Evolutionary conservation across 164 flowering plant species (phyloP), one percentile per base, ranked within the genome.

Genomic region (Stephania japonica): DNA sequence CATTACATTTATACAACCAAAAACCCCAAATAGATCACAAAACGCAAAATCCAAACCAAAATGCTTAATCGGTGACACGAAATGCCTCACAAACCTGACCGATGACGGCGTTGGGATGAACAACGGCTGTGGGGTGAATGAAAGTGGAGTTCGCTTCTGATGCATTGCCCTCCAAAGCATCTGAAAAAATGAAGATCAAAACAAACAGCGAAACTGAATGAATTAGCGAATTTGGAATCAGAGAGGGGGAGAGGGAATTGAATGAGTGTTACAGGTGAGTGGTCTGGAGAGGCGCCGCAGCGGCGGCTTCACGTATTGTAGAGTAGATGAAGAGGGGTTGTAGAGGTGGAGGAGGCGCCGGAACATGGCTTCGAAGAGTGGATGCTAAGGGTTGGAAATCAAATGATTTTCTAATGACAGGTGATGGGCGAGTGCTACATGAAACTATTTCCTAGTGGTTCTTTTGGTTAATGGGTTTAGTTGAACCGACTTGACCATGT

Each of bases 101-200:
- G 24, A 93, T 82, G 41, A 84, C 59, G 10, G 88, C 90, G 73
- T 71, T 21, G 1, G 88, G 86, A 68, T 87, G 87, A 73, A 87
- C 78, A 41, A 87, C 53, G 1, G 90, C 84, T 43, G 83, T 76
- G 2, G 88, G 87, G 74, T 87, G 90, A 67, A 84, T 82, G 71
- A 70, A 76, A 47, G 50, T 73, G 16, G 77, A 64, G 6, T 61
- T 42, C n/a, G 62, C 76, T 43, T 18, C 65, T 0, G 18, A 18
- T 32, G 42, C 18, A n/a, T 42, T 47, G 61, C 24, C 56, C 24
- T 50, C 44, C 4, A 42, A 19, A 7, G 21, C 38, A 32, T 32
- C 38, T 32, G 38, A 32, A 4, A 32, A 32, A 32, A n/a, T n/a
- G n/a, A 32, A 32, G 38, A 32, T 32, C 38, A 4, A 2, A 32